phyloP scores from a whole-genome alignment of 179 eudicot genomes.

The Heliamphora pulchella region DNA sequence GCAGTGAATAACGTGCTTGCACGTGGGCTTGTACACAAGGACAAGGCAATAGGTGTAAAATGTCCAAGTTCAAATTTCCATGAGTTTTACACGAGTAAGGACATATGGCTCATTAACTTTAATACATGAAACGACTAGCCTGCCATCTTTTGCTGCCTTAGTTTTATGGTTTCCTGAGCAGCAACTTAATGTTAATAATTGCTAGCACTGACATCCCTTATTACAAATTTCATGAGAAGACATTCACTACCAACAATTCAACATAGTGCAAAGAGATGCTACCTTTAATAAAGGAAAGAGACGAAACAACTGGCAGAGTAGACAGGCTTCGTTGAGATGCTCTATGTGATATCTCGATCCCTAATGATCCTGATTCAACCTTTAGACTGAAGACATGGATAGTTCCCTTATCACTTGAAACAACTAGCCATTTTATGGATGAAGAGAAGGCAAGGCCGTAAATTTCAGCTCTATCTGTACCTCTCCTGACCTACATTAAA shows the following conservation, averaged over 20 bases:
- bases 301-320: constrained; percentile 25
- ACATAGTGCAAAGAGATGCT: constrained; percentile 3
- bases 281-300: constrained; percentile 67
- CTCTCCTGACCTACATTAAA: constrained; percentile 15
- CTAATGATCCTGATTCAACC: constrained; percentile 42
- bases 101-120: neutral
- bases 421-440: constrained; percentile 79
- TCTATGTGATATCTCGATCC: constrained; percentile 18
- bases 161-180: neutral
- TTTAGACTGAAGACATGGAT: constrained; percentile 79
- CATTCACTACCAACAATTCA: neutral
- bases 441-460: constrained; percentile 75
- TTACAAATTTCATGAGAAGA: neutral
- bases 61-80: neutral
- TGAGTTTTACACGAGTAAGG: neutral
- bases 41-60: neutral
- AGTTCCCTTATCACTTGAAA: constrained; percentile 96
- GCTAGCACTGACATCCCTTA: neutral
- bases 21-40: neutral
- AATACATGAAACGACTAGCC: too few relatives aligned
- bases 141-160: neutral
- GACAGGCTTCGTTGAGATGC: constrained; percentile 18
- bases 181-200: neutral
- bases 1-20: neutral
- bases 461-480: constrained; percentile 80